These are phyloP conservation scores for Scopulariopsis brevicaulis DNA, from an alignment of 2,329 filamentous ascomycete genomes.

Conservation along the genomic window DNA sequence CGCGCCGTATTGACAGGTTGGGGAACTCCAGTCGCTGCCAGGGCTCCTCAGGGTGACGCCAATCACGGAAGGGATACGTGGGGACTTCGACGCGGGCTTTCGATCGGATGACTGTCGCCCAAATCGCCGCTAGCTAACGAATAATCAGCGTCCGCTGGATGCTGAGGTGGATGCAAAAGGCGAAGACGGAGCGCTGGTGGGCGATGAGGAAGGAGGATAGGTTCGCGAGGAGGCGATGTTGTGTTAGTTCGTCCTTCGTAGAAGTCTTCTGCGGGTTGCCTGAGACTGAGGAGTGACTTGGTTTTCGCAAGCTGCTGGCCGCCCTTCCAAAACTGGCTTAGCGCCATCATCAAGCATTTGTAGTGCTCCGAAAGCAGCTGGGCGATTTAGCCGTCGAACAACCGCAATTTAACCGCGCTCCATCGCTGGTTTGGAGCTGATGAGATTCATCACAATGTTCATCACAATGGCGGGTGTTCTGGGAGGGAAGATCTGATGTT, in stretches of 20 bases:
- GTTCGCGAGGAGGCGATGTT: neutral
- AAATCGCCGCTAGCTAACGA: neutral
- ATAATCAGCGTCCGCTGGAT: neutral
- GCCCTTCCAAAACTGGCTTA: neutral
- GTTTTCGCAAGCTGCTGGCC: neutral
- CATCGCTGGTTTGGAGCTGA: neutral
- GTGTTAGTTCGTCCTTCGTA: neutral
- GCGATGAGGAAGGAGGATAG: neutral
- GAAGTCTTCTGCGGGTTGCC: neutral
- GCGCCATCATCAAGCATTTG: neutral
- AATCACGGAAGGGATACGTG: neutral
- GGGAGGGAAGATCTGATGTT: neutral
- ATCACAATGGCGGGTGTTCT: neutral
- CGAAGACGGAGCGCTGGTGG: neutral
- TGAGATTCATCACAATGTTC: neutral
- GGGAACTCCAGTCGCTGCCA: conserved; percentile 1
- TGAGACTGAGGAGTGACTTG: neutral
- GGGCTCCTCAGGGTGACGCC: conserved; percentile 1
- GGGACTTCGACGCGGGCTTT: neutral
- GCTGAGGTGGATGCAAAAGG: neutral
- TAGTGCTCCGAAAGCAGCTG: neutral
- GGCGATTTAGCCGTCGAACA: neutral
- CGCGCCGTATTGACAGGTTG: conserved; percentile 3
- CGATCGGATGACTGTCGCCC: neutral
- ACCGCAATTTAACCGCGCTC: neutral